These are phyloP conservation scores for Lentinula sp. DNA, from an alignment of 768 basidiomycete genomes.

Conservation along the genomic window DNA sequence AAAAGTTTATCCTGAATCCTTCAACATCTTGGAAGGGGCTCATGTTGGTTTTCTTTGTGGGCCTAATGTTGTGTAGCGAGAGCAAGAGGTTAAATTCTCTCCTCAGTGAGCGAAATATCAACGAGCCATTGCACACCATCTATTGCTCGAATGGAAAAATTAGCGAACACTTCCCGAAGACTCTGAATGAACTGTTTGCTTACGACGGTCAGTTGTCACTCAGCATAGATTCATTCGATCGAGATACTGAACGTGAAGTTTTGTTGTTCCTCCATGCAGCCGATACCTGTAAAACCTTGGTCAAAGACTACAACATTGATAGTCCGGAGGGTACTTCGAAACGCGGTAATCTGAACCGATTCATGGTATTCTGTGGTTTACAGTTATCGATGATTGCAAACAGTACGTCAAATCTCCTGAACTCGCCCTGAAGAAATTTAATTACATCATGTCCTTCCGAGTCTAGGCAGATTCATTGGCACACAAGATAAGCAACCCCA, in stretches of 20 bases:
- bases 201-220: constrained; percentile 36
- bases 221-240: not conserved
- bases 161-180: constrained; percentile 44
- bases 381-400: constrained; percentile 34
- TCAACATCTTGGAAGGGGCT: not conserved
- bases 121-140: constrained; percentile 39
- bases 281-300: constrained; percentile 26
- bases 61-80: constrained; percentile 31
- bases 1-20: no score
- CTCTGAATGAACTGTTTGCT: constrained; percentile 42
- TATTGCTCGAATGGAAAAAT: constrained; percentile 40
- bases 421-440: not conserved
- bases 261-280: constrained; percentile 13
- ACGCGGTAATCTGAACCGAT: constrained; percentile 45
- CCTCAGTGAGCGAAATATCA: constrained; percentile 33
- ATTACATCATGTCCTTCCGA: not conserved
- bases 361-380: constrained; percentile 55
- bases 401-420: constrained; percentile 27
- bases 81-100: constrained; percentile 48
- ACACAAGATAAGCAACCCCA: not conserved
- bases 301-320: constrained; percentile 33
- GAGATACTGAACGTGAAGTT: not conserved
- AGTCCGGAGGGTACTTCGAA: constrained; percentile 19
- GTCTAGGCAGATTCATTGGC: not conserved
- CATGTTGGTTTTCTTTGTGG: not conserved